Base-by-base conservation (phyloP, 2,329 filamentous ascomycete genomes). In the Fusarium acutatum region DNA sequence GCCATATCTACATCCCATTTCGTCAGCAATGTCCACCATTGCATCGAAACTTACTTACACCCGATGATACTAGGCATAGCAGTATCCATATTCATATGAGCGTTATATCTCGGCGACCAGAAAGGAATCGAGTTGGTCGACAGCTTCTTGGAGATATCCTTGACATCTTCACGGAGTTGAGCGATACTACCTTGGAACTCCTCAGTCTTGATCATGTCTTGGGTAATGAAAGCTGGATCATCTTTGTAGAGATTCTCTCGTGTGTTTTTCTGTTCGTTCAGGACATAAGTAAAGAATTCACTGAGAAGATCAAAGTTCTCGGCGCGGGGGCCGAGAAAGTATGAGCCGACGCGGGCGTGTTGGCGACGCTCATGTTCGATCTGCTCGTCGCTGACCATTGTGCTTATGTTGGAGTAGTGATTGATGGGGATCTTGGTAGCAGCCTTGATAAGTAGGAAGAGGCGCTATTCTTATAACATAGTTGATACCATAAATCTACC, bases 401-500 rank as follows among this genome's bases (percentile, higher is more conserved):
- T 50, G 12, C 22, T 20, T 47, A 9, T 17, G 2, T 11, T 14
- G 38, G 5, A 15, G n/a, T 24, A 17, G 3, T 18, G 9, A 35
- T 24, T 2, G 7, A n/a, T 24, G 22, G 22, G 8, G 30, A 24
- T 32, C 10, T 32, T 1, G 3, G 4, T 6, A 26, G 12, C 13
- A 15, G 9, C 20, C 13, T 22, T 20, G 3, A 26, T 2, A 11
- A 15, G 4, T 10, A 22, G 24, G 40, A 7, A 22, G 17, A 13
- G 3, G 13, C 6, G 10, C 3, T 11, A 2, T 18, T 35, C 28
- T 58, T 58, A 47, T 58, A 35, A 14, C 22, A 6, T 5, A 28
- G 8, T 0, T 13, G 0, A 8, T 18, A 14, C 18, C 13, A n/a
- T 0, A 15, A 7, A 15, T n/a, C 7, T 2, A 47, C 9, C 1